phyloP scores from a whole-genome alignment of 1,284 basidiomycete genomes.

The Schizopora paradoxa region DNA sequence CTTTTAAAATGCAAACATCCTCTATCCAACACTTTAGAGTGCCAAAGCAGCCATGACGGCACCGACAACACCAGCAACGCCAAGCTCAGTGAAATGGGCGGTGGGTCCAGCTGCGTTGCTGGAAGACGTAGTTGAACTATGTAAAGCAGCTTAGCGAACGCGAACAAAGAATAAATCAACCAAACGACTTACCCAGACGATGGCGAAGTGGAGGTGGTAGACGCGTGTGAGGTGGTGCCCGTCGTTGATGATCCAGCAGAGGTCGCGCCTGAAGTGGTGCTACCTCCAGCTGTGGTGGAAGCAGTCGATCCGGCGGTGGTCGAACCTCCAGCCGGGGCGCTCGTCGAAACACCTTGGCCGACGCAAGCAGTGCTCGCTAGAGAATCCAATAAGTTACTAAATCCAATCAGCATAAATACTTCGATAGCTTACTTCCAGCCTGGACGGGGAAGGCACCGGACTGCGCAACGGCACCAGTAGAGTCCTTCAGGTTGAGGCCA shows the following conservation, averaged over 20 bases:
- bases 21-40: constrained; percentile 19
- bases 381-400: constrained; percentile 8
- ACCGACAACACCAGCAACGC: constrained; percentile 41
- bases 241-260: constrained; percentile 16
- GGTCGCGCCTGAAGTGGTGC: constrained; percentile 16
- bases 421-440: constrained; percentile 37
- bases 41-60: constrained; percentile 42
- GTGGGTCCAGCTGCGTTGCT: constrained; percentile 14
- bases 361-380: constrained; percentile 33
- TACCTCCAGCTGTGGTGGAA: constrained; percentile 17
- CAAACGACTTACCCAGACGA: constrained; percentile 17
- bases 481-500: constrained; percentile 50
- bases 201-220: not conserved
- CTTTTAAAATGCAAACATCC: too few relatives aligned
- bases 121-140: constrained; percentile 26
- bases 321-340: constrained; percentile 17
- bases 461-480: constrained; percentile 40
- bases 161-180: constrained; percentile 20
- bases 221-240: constrained; percentile 5
- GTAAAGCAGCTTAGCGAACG: constrained; percentile 24
- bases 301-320: constrained; percentile 13
- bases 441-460: constrained; percentile 46
- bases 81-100: constrained; percentile 29
- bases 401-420: constrained; percentile 7
- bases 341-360: constrained; percentile 21